These are phyloP conservation scores for Penicillium sp. DNA, from an alignment of 2,329 filamentous ascomycete genomes.

Conservation along the genomic window DNA sequence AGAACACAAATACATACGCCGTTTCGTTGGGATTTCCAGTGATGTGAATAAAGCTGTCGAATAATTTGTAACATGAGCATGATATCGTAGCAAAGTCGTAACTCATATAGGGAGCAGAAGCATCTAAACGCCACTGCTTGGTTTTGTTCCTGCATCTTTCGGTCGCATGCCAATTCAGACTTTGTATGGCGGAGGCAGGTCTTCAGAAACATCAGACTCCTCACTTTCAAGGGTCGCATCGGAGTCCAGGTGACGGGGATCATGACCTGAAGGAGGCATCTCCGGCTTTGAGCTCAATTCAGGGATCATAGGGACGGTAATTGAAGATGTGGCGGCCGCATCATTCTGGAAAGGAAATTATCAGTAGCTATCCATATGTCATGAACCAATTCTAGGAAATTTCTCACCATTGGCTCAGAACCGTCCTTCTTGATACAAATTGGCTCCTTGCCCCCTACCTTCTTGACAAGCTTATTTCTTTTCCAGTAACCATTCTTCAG, in stretches of 20 bases:
- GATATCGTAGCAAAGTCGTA: not conserved
- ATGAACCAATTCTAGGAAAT: not conserved
- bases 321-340: not conserved
- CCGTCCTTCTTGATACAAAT: constrained; percentile 20
- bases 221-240: constrained; percentile 7
- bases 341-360: not conserved
- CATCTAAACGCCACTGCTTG: not conserved
- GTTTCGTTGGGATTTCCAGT: not conserved
- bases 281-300: constrained; percentile 6
- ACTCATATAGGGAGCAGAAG: not conserved
- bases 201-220: constrained; percentile 4
- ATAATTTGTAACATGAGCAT: not conserved
- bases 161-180: not conserved
- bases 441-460: constrained; percentile 23
- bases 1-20: not conserved
- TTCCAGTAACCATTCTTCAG: constrained; percentile 37
- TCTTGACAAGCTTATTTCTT: constrained; percentile 33
- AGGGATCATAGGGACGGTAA: not conserved
- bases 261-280: not conserved
- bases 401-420: not conserved
- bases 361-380: not conserved
- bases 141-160: not conserved
- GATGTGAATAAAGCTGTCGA: not conserved
- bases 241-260: not conserved
- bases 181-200: constrained; percentile 18